Evolutionary conservation across 2,329 filamentous ascomycete species (phyloP).

Genomic region (Rutstroemia sydowiana): DNA sequence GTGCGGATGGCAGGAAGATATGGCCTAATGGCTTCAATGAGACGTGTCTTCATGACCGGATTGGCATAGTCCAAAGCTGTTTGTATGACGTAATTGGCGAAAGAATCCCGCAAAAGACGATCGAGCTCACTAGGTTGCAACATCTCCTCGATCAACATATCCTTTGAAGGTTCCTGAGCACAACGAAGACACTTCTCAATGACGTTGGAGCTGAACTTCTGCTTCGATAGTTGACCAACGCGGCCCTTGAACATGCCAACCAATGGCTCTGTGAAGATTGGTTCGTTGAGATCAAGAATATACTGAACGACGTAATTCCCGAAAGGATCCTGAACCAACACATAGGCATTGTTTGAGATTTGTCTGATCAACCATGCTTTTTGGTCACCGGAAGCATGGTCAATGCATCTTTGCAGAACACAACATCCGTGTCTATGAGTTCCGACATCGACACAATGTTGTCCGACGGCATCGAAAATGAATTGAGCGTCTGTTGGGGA

Average conservation of each 20-base stretch:
- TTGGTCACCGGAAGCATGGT: conserved; percentile 86
- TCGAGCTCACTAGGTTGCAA: conserved; percentile 71
- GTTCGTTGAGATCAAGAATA: conserved; percentile 88
- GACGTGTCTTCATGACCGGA: conserved; percentile 59
- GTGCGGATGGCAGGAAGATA: conserved; percentile 78
- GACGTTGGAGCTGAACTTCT: conserved; percentile 99
- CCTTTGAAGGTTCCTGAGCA: conserved; percentile 65
- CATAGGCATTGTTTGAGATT: conserved; percentile 83
- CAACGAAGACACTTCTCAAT: conserved; percentile 95
- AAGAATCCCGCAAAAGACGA: conserved; percentile 81
- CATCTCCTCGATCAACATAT: conserved; percentile 80
- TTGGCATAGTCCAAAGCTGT: conserved; percentile 86
- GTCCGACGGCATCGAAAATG: conserved; percentile 91
- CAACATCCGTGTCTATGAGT: conserved; percentile 98
- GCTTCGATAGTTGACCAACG: conserved; percentile 70
- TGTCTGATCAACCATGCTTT: conserved; percentile 78
- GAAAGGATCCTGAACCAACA: conserved; percentile 91
- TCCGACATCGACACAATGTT: conserved; percentile 80
- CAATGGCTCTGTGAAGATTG: conserved; percentile 80
- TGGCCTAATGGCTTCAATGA: conserved; percentile 81
- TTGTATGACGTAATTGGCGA: conserved; percentile 97
- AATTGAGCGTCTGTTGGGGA: conserved; percentile 80
- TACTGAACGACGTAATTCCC: conserved; percentile 99
- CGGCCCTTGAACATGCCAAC: conserved; percentile 71
- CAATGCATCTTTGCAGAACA: conserved; percentile 95